These are phyloP conservation scores for Suillus plorans DNA, from an alignment of 768 basidiomycete species.

Conservation along the genomic window DNA sequence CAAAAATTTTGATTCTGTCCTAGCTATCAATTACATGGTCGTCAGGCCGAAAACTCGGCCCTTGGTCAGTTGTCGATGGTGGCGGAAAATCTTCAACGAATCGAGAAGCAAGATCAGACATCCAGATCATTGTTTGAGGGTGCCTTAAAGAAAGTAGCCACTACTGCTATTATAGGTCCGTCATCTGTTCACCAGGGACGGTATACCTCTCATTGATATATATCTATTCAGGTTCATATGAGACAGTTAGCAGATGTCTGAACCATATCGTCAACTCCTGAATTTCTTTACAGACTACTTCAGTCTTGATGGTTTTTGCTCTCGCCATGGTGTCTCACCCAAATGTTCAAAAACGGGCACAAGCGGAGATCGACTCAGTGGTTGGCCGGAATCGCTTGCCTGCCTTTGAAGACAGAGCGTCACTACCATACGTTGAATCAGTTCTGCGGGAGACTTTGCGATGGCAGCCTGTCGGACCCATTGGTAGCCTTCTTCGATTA, in stretches of 20 bases:
- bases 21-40: too few species aligned
- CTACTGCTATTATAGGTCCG: conserved; percentile 17
- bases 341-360: conserved; percentile 15
- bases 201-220: background rate
- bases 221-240: conserved; percentile 17
- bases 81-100: conserved; percentile 12
- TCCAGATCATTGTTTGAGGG: conserved; percentile 1
- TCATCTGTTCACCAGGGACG: background rate
- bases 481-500: background rate
- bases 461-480: background rate
- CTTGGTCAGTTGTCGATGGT: conserved; percentile 10
- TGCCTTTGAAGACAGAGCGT: background rate
- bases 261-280: background rate
- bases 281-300: conserved; percentile 6
- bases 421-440: conserved; percentile 3
- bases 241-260: conserved; percentile 13
- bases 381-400: background rate
- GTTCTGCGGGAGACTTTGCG: background rate
- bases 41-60: background rate
- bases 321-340: conserved; percentile 12
- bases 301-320: conserved; percentile 9
- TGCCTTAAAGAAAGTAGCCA: conserved; percentile 13
- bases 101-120: conserved; percentile 13
- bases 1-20: too few species aligned
- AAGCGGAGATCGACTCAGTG: conserved; percentile 18